Base-by-base conservation (phyloP, 805 yeast species). In the Cyberlindnera maritima region DNA sequence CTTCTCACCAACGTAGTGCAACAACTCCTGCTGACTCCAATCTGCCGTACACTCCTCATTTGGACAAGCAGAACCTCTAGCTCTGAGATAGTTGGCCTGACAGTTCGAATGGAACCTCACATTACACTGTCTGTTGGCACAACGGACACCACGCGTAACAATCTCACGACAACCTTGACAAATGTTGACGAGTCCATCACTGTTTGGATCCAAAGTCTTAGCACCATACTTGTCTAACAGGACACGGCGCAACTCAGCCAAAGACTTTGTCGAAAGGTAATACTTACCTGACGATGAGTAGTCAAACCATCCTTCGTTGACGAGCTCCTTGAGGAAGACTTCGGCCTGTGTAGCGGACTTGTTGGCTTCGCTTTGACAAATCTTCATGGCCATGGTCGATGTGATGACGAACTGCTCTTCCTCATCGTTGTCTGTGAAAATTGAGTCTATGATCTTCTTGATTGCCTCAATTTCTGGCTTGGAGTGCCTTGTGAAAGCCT, bases 291-390 rank as follows among this genome's bases (percentile, higher is more conserved):
- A 57, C 46, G 25, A 26, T 17, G 8, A 68, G 56, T 29, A n/a
- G 49, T 68, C 71, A 9, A 81, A 60, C 85, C 85, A 80, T n/a
- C 80, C 83, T 43, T 71, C 75, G 41, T 71, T 70, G 14, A 74
- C 71, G 8, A 80, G 57, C 17, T 61, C 53, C 10, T 55, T 63
- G 10, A 80, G 53, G 23, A 79, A 67, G 1, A 42, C 47, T n/a
- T 68, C 65, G 0, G 77, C 66, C 29, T 78, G 77, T 4, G 69
- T 44, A n/a, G 59, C 64, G 12, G 64, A 63, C 25, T 64, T 48
- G 34, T 41, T 31, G 4, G 47, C 75, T 36, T 64, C 67, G 8
- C 2, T 20, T 8, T 33, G 15, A 13, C 57, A 49, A 11, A 53
- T 29, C 12, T 34, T 36, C n/a, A 52, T 23, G 2, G 61, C 57